Conservation (phyloP, 306 rosid genomes). For the Medicago lupulina region DNA sequence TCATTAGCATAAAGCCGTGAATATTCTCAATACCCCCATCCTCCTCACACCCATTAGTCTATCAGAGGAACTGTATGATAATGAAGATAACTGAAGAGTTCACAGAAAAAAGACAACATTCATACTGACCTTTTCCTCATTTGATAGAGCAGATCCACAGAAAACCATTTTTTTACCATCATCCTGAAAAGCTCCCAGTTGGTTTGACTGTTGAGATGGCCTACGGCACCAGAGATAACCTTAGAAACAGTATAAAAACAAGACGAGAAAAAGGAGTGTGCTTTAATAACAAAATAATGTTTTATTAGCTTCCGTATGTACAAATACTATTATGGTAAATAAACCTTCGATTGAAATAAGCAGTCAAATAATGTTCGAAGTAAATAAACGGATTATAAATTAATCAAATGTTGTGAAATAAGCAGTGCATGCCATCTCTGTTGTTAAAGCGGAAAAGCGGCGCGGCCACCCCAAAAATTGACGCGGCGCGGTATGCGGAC, state of each 20-base stretch:
- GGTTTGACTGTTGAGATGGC: constrained; percentile 43
- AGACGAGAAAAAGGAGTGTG: background rate
- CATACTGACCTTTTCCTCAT: constrained; percentile 73
- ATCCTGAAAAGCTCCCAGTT: constrained; percentile 44
- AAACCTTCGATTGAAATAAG: background rate
- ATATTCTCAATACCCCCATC: background rate
- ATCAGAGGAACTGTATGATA: background rate
- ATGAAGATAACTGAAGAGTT: background rate
- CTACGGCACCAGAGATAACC: constrained; percentile 52
- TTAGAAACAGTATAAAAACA: constrained; percentile 9
- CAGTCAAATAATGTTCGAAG: background rate
- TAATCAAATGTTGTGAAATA: constrained; percentile 14
- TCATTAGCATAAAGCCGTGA: background rate
- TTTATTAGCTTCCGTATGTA: background rate
- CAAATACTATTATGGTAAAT: background rate
- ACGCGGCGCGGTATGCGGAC: too few species aligned
- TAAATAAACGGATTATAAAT: constrained; percentile 1
- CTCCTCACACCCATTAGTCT: background rate
- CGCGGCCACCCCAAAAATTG: too few species aligned
- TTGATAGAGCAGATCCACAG: constrained; percentile 88
- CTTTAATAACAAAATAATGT: background rate
- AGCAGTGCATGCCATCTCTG: background rate
- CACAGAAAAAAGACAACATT: background rate
- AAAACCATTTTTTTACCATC: constrained; percentile 52
- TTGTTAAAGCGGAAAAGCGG: too few species aligned